Evolutionary conservation across 306 rosid genomes (phyloP), one percentile per base, ranked within the genome.

Genomic region (Mimosa bimucronata): DNA sequence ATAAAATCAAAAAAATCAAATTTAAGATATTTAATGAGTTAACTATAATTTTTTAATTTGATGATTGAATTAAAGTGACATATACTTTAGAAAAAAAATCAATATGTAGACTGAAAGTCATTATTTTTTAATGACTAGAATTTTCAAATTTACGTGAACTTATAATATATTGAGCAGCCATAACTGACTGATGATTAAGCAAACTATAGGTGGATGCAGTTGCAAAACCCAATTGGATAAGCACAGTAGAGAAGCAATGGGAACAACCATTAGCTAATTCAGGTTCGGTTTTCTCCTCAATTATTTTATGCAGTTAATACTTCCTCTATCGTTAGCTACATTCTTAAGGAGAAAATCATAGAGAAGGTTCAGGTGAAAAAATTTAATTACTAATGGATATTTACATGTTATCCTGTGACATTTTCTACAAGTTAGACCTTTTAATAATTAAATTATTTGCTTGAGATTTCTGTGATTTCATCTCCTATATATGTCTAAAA

Each of bases 181-280:
- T 53, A 55, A 57, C 44, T 42, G 18, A 61, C 66, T 72, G n/a
- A 60, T 60, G 23, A 55, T n/a, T 3, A 73, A 46, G 57, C 79
- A 23, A 46, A 46, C 30, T 23, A 23, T 78, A 80, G 83, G 34
- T 66, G 13, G 67, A 44, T 64, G 29, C 83, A 80, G 83, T 25
- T 31, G n/a, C 67, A 64, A 31, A 23, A 26, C 57, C 71, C 41
- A 73, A 64, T 28, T 64, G 83, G 75, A 52, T 50, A 40, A 18
- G 46, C 28, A 28, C 3, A 7, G 50, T 73, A 62, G 71, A 52
- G 37, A 21, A 70, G 58, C 57, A 40, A 37, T 66, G 44, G 31
- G 44, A 28, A 6, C 74, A 65, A 48, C 46, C 69, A 38, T 9
- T 57, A 26, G 46, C 74, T 34, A 50, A 80, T 50, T 25, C 74